Evolutionary conservation across 768 basidiomycete species (phyloP).

Genomic region (Hemileccinum impolitum): DNA sequence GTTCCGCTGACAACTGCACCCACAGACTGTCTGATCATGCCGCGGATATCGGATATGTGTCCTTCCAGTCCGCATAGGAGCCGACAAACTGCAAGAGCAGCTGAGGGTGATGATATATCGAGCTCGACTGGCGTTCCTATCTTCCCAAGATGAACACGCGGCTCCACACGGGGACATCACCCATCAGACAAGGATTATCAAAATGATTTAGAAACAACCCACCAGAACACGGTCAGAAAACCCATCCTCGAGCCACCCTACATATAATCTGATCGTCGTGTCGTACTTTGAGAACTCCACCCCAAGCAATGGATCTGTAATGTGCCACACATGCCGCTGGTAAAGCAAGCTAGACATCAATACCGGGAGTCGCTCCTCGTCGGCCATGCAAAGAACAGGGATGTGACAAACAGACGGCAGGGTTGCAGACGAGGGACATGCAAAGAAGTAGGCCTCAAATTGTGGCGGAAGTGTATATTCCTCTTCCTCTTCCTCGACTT

Average conservation of each 20-base stretch:
- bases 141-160: constrained; percentile 7
- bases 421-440: not conserved
- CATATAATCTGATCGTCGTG: not conserved
- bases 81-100: not conserved
- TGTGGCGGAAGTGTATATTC: not conserved
- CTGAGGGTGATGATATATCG: constrained; percentile 6
- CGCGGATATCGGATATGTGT: not conserved
- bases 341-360: constrained; percentile 12
- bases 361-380: constrained; percentile 1
- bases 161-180: not conserved
- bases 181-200: not conserved
- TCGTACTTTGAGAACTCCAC: constrained; percentile 7
- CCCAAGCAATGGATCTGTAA: constrained; percentile 4
- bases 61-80: not conserved
- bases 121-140: not conserved
- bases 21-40: not conserved
- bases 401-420: constrained; percentile 5
- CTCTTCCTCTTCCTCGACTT: constrained; percentile 1
- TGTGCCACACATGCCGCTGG: constrained; percentile 4
- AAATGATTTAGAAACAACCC: not conserved
- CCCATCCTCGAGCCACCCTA: constrained; percentile 6
- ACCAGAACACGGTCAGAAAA: not conserved
- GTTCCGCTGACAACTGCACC: not conserved
- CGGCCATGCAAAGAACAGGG: constrained; percentile 7
- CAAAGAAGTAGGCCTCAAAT: constrained; percentile 3